Conservation (phyloP, 2,329 filamentous ascomycete species). For the Alternaria triticimaculans region DNA sequence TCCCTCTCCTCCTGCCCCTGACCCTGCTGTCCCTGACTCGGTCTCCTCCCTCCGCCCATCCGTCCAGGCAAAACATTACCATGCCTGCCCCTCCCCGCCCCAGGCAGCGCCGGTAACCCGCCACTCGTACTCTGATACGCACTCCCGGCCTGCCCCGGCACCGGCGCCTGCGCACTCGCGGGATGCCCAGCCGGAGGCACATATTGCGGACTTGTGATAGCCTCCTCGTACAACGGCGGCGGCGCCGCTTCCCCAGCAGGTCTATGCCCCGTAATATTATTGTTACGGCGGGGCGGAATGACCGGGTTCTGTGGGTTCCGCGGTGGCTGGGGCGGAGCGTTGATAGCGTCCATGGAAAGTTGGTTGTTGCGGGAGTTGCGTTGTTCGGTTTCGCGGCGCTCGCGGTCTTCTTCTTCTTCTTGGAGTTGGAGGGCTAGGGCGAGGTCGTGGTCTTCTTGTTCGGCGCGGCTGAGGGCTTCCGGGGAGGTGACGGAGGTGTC, state of each 20-base stretch:
- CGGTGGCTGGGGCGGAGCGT: constrained; percentile 46
- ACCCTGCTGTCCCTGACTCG: neutral
- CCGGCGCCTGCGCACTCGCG: constrained; percentile 45
- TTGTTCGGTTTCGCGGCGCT: constrained; percentile 65
- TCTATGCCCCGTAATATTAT: constrained; percentile 46
- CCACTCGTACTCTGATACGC: constrained; percentile 32
- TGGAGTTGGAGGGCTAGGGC: constrained; percentile 91
- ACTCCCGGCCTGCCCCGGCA: constrained; percentile 33
- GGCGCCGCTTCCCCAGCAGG: constrained; percentile 58
- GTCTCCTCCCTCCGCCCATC: neutral
- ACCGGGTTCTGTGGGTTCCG: constrained; percentile 49
- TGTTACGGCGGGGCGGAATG: constrained; percentile 55
- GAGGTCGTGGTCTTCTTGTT: constrained; percentile 81
- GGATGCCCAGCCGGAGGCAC: constrained; percentile 57
- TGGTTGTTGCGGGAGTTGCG: constrained; percentile 71
- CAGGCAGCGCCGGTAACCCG: constrained; percentile 18
- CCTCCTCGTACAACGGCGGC: constrained; percentile 71
- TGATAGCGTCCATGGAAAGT: constrained; percentile 73
- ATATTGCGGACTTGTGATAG: constrained; percentile 63
- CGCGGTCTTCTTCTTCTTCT: constrained; percentile 87
- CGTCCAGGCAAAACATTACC: constrained; percentile 19
- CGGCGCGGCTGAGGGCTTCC: constrained; percentile 60
- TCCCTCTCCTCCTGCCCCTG: constrained; percentile 31
- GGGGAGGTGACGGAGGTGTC: constrained; percentile 32
- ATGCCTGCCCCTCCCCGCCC: neutral